Evolutionary conservation across 2,329 filamentous ascomycete genomes (phyloP), one percentile per base, ranked within the genome.

Genomic region (Apiospora marii): DNA sequence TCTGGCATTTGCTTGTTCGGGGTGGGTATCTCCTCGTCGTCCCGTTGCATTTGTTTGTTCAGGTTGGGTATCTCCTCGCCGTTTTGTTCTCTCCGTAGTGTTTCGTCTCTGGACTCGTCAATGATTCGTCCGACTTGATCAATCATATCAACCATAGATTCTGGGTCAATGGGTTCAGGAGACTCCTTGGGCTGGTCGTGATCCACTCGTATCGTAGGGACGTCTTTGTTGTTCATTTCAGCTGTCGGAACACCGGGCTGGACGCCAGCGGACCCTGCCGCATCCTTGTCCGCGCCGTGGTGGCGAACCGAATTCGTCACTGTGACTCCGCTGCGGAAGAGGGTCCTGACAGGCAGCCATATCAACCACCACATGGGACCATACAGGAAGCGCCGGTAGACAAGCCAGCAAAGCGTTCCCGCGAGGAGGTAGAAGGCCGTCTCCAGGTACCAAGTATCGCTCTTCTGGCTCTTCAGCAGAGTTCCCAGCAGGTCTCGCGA

Each of bases 401-500:
- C 80, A 10, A 99, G 87, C 96, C 96, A 99, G 43, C 86, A 87
- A 58, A 95, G 91, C 0, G 95, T 98, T 7, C 85, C 89, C 30
- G 93, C 79, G 22, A 98, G 88, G 77, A 98, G 87, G 80, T 95
- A 97, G 76, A 98, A 91, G 2, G 95, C 91, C 49, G 94, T 97
- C 83, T 96, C 93, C 46, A 99, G 89, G 81, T 99, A 99, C 96
- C 96, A 99, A 2, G 95, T 98, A 81, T 99, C 96, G 76, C 93
- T 96, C 87, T 99, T 99, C 80, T 97, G 94, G 75, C 94, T 96
- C 74, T 91, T 90, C 67, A 98, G 85, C 67, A 99, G 86, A 24
- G 94, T 94, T 8, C 91, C 90, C 10, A 98, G 89, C 24, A 99
- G 86, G 71, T 91, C 92, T 75, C 90, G 89, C 67, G 93, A 95